These are phyloP conservation scores for Gymnopilus junonius DNA, from an alignment of 768 basidiomycete genomes.

Conservation along the genomic window DNA sequence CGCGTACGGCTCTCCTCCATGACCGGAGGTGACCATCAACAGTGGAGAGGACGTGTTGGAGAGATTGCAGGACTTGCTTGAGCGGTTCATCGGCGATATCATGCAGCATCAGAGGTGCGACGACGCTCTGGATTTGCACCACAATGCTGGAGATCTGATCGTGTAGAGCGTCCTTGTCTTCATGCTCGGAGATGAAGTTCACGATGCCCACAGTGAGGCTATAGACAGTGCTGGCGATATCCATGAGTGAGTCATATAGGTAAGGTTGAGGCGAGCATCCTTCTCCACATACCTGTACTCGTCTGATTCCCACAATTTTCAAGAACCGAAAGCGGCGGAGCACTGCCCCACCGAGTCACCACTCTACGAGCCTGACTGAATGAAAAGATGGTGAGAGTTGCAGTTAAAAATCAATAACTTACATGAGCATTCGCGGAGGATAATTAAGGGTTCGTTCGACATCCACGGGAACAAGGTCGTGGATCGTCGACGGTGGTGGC, in stretches of 20 bases:
- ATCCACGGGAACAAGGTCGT: too few species aligned
- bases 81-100: constrained; percentile 7
- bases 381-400: too few species aligned
- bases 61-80: constrained; percentile 10
- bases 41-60: constrained; percentile 4
- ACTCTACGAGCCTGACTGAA: too few species aligned
- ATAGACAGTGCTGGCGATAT: constrained; percentile 11
- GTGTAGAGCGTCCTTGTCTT: constrained; percentile 11
- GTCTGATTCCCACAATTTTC: not conserved
- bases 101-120: constrained; percentile 16
- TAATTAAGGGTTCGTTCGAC: too few species aligned
- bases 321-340: not conserved
- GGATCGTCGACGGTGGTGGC: too few species aligned
- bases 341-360: not conserved
- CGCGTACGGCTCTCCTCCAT: constrained; percentile 18
- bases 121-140: constrained; percentile 16
- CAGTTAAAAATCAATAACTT: too few species aligned
- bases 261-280: not conserved
- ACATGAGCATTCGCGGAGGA: too few species aligned
- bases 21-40: constrained; percentile 14
- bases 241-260: constrained; percentile 3
- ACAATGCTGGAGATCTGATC: constrained; percentile 18
- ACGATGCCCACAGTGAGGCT: constrained; percentile 14
- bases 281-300: not conserved
- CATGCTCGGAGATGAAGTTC: constrained; percentile 21